Base-by-base conservation (phyloP, 2,329 filamentous ascomycete species). In the Colletotrichum euphorbiae region DNA sequence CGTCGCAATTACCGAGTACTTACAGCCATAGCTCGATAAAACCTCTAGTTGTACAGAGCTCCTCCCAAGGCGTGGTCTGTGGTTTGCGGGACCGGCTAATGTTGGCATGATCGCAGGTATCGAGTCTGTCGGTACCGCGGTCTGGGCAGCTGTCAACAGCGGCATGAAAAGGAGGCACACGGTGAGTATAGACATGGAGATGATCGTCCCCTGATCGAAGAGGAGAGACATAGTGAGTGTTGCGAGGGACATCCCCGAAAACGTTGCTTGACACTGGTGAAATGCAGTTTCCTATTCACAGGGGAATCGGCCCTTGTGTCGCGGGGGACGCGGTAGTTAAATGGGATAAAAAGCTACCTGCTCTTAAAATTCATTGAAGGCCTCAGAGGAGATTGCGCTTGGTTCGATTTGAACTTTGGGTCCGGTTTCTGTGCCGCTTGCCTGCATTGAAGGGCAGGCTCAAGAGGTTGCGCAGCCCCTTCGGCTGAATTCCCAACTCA, bases 21-120 rank as follows among this genome's bases (percentile, higher is more conserved):
- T 43, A 57, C 33, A 63, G 11, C 59, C 59, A 63, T n/a, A 59
- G 43, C 11, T 17, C 12, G 6, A 63, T 57, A 2, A 58, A 40
- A 3, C 51, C 50, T 45, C n/a, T 45, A 28, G 6, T 28, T 28
- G 28, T 28, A 8, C 28, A 28, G 28, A 28, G 7, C 28, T 28
- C 28, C 28, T 28, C 28, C 6, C 28, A 28, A 28, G 28, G 28
- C 6, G 28, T 28, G 28, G 28, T 8, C 7, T 8, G 28, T 28
- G 2, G 28, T 28, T 28, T 8, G 7, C 28, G 7, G 28, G 28
- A 28, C 28, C 28, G 28, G 28, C 28, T 28, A 28, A 28, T 28
- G 28, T 28, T 28, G 28, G 28, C 28, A 8, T 28, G 28, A 28
- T 28, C 28, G 28, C 28, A 7, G 6, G 28, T 28, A 28, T 28